Evolutionary conservation across 1,139 yeast species (phyloP).

Genomic region (Zygotorulaspora mrakii): DNA sequence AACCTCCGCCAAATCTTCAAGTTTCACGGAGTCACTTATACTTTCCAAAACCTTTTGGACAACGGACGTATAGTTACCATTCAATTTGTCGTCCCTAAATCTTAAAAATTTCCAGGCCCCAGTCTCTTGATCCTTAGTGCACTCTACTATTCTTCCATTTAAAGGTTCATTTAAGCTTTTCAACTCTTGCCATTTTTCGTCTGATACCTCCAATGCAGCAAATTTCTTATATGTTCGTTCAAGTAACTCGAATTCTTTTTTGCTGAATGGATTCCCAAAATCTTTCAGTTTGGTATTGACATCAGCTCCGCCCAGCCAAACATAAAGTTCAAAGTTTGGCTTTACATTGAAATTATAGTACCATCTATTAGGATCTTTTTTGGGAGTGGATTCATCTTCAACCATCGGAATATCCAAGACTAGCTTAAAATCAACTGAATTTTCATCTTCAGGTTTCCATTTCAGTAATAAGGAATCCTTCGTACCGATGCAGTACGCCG

Average conservation of each 20-base stretch:
- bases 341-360: conserved; percentile 77
- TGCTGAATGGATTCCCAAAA: conserved; percentile 35
- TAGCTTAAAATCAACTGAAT: conserved; percentile 83
- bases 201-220: conserved; percentile 57
- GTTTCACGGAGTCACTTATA: conserved; percentile 80
- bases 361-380: conserved; percentile 67
- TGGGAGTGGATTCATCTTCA: conserved; percentile 67
- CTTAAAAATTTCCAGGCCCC: conserved; percentile 81
- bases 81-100: conserved; percentile 86
- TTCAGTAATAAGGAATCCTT: conserved; percentile 79
- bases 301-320: conserved; percentile 71
- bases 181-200: conserved; percentile 78
- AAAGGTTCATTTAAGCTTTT: conserved; percentile 72
- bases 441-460: conserved; percentile 98
- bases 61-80: conserved; percentile 79
- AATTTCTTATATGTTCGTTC: conserved; percentile 61
- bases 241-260: conserved; percentile 33
- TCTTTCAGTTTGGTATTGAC: conserved; percentile 31
- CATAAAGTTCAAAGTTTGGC: conserved; percentile 63
- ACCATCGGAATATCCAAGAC: conserved; percentile 61
- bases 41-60: conserved; percentile 80
- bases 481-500: conserved; percentile 76
- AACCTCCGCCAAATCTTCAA: conserved; percentile 62
- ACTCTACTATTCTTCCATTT: conserved; percentile 88
- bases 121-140: conserved; percentile 47